phyloP scores from a whole-genome alignment of 805 yeast genomes.

The Jamesozyma gamospora region DNA sequence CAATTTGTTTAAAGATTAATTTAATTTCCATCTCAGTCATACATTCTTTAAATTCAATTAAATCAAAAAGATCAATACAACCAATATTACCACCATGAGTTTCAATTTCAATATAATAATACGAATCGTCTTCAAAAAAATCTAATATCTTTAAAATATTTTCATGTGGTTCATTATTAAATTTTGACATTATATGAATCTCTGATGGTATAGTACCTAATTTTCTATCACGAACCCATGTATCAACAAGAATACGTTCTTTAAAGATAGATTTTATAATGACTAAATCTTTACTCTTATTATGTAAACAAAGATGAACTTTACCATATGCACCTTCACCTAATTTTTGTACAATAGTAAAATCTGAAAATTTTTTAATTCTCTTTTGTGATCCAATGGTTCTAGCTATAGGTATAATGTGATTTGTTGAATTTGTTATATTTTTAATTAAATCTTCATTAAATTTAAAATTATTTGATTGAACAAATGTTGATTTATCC shows the following conservation, averaged over 20 bases:
- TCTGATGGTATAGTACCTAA: slow-evolving; percentile 91
- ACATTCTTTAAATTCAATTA: slow-evolving; percentile 71
- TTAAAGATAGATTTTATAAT: slow-evolving; percentile 86
- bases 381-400: slow-evolving; percentile 57
- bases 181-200: slow-evolving; percentile 75
- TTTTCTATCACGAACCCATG: slow-evolving; percentile 88
- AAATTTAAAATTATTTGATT: slow-evolving; percentile 19
- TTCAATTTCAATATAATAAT: slow-evolving; percentile 82
- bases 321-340: slow-evolving; percentile 97
- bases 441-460: slow-evolving; percentile 19
- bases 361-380: slow-evolving; percentile 61
- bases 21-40: slow-evolving; percentile 71
- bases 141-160: slow-evolving; percentile 77
- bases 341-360: slow-evolving; percentile 56
- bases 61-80: slow-evolving; percentile 84
- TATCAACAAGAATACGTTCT: slow-evolving; percentile 84
- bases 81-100: slow-evolving; percentile 88
- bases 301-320: slow-evolving; percentile 67
- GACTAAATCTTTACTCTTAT: slow-evolving; percentile 50
- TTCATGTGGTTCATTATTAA: slow-evolving; percentile 69
- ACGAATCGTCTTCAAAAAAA: slow-evolving; percentile 82
- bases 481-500: slow-evolving; percentile 20
- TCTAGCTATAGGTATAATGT: not conserved
- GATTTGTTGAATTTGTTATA: slow-evolving; percentile 3
- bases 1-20: slow-evolving; percentile 68